Percentiles rank a stretch among this genome's conserved stretches.
phyloP scores from a whole-genome alignment of 2,329 filamentous ascomycete species.

The Fusarium begoniae region DNA sequence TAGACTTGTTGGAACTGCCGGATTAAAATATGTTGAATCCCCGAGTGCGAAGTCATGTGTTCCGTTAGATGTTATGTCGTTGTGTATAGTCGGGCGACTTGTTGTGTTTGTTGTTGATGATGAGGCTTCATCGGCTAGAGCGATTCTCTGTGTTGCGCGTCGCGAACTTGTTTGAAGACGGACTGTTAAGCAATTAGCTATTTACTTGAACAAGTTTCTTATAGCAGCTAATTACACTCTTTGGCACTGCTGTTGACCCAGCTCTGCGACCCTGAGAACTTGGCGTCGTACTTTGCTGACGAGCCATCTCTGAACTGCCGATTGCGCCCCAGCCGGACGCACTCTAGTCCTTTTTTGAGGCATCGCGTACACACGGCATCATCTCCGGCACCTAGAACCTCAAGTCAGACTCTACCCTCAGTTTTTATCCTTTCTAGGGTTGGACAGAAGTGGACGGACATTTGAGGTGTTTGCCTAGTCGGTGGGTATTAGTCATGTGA shows the following conservation, averaged over 20 bases:
- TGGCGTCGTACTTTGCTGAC: constrained; percentile 36
- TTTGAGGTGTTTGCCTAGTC: constrained; percentile 36
- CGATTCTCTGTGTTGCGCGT: constrained; percentile 2
- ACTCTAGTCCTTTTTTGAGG: constrained; percentile 14
- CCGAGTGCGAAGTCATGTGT: not conserved
- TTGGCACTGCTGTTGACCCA: constrained; percentile 36
- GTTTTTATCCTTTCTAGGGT: not conserved
- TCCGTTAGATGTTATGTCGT: not conserved
- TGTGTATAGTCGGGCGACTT: not conserved
- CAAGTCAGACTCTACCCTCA: rapidly evolving
- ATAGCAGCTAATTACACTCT: not conserved
- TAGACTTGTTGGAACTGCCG: not conserved
- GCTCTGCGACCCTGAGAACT: constrained; percentile 28
- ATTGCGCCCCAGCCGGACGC: constrained; percentile 11
- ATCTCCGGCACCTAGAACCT: constrained; percentile 16
- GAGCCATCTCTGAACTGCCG: constrained; percentile 32
- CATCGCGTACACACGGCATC: constrained; percentile 11
- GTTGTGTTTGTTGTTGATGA: rapidly evolving
- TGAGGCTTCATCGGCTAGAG: not conserved
- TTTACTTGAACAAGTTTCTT: rapidly evolving
- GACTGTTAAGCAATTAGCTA: not conserved
- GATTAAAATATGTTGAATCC: not conserved
- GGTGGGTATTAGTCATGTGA: too few relatives aligned
- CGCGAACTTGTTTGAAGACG: constrained; percentile 30
- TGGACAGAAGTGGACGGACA: constrained; percentile 3